These are phyloP conservation scores for Neoboletus brunneissimus DNA, from an alignment of 768 basidiomycete species.

Conservation along the genomic window DNA sequence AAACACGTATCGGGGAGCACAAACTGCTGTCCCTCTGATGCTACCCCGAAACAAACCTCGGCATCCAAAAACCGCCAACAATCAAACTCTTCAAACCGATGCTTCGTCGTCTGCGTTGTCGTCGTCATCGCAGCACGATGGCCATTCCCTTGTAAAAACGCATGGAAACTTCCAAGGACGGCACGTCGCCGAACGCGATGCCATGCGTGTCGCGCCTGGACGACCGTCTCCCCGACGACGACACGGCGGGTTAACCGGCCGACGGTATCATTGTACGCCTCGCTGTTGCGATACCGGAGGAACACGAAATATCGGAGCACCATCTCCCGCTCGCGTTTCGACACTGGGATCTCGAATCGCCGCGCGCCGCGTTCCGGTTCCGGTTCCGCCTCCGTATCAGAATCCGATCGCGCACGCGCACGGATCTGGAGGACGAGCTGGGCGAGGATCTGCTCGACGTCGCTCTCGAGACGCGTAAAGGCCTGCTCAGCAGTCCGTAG, in stretches of 20 bases:
- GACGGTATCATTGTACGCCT: conserved; percentile 42
- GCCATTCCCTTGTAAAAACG: conserved; percentile 25
- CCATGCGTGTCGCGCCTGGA: conserved; percentile 22
- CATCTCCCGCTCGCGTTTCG: conserved; percentile 32
- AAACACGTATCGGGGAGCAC: conserved; percentile 54
- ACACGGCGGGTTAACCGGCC: conserved; percentile 24
- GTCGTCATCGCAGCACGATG: not conserved
- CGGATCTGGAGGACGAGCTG: conserved; percentile 35
- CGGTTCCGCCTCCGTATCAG: not conserved
- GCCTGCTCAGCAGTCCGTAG: conserved; percentile 43
- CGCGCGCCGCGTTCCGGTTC: not conserved
- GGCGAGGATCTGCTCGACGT: conserved; percentile 39
- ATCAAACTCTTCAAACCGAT: conserved; percentile 29
- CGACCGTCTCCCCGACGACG: conserved; percentile 21
- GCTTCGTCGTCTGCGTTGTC: not conserved
- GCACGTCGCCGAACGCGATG: conserved; percentile 29
- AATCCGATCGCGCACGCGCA: not conserved
- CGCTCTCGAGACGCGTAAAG: conserved; percentile 42
- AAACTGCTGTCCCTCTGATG: conserved; percentile 54
- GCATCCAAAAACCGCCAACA: conserved; percentile 50
- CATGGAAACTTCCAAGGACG: conserved; percentile 26
- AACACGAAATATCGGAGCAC: conserved; percentile 53
- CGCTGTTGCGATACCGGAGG: conserved; percentile 56
- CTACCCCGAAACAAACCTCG: conserved; percentile 53
- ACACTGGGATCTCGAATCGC: conserved; percentile 22